These are phyloP conservation scores for Leccinum fallax DNA, from an alignment of 1,284 basidiomycete genomes.

Conservation along the genomic window DNA sequence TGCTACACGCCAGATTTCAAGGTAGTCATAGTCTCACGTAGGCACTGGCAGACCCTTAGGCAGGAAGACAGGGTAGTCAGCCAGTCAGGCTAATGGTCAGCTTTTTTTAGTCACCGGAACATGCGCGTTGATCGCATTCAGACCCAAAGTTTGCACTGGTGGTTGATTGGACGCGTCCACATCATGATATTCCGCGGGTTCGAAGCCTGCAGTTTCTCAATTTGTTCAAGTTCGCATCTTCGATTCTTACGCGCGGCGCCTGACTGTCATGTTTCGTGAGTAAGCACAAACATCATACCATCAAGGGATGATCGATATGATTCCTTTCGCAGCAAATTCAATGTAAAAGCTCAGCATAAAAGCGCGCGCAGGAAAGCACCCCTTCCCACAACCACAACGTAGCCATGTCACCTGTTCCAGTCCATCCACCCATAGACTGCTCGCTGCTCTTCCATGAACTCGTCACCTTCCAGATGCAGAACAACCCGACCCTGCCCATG, in stretches of 20 bases:
- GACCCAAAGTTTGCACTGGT: neutral
- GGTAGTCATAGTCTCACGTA: too few species aligned
- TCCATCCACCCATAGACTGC: constrained; percentile 5
- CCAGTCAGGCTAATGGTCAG: too few species aligned
- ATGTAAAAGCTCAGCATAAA: neutral
- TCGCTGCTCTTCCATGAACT: constrained; percentile 16
- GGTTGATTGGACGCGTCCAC: neutral
- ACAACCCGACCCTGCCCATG: constrained; percentile 22
- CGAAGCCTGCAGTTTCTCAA: neutral
- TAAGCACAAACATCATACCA: neutral
- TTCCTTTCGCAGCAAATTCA: neutral
- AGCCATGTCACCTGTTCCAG: constrained; percentile 2
- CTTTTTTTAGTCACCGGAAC: neutral
- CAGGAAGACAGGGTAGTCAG: too few species aligned
- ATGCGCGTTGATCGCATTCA: neutral
- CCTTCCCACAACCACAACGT: neutral
- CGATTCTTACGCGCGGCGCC: neutral
- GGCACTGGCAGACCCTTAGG: too few species aligned
- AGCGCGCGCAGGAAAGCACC: neutral
- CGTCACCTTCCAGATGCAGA: constrained; percentile 23
- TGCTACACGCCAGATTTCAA: too few species aligned
- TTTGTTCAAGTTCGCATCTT: neutral
- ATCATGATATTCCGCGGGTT: neutral
- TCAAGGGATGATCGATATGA: neutral
- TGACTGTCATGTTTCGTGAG: neutral